Base-by-base conservation (phyloP, 768 basidiomycete species). In the Kwoniella pini region DNA sequence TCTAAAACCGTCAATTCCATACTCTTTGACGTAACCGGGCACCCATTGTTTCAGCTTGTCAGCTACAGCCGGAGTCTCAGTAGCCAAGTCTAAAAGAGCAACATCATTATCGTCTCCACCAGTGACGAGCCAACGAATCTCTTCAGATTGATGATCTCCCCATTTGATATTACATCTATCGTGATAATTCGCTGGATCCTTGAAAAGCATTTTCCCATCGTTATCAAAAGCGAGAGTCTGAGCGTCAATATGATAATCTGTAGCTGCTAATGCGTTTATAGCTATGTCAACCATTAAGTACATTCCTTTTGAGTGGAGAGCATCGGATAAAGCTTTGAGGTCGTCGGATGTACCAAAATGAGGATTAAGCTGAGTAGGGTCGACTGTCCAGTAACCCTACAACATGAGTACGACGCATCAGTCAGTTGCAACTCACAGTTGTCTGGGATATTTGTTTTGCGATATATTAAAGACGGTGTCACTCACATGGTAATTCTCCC, bases 281-380 rank as follows among this genome's bases (percentile, higher is more conserved):
- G 70, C 72, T 30, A 77, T 65, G 48, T 78, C 77, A 30, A 77
- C 76, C 79, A 79, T 79, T 48, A 79, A 59, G 54, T 74, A 75
- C 79, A 79, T 79, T 22, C 72, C 75, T 40, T 71, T 53, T 7
- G 58, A 45, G 48, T 79, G 77, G 1, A 76, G 60, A 1, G 74
- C 74, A 24, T 49, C 44, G 2, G 73, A 65, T 13, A 79, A 71
- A 1, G 75, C 74, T 62, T 75, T 74, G 53, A 79, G 67, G 45
- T 78, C 77, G 19, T 66, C 66, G 4, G 60, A 57, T 5, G 63
- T 62, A 30, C 79, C 79, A 57, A 77, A 79, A 52, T 75, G 68
- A 4, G 67, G 58, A 60, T 79, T 79, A 57, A 72, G 57, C 30
- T 64, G 58, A 36, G 71, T 69, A 26, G 74, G 70, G 48, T 80